These are phyloP conservation scores for Lactarius tabidus DNA, from an alignment of 768 basidiomycete species.

Conservation along the genomic window DNA sequence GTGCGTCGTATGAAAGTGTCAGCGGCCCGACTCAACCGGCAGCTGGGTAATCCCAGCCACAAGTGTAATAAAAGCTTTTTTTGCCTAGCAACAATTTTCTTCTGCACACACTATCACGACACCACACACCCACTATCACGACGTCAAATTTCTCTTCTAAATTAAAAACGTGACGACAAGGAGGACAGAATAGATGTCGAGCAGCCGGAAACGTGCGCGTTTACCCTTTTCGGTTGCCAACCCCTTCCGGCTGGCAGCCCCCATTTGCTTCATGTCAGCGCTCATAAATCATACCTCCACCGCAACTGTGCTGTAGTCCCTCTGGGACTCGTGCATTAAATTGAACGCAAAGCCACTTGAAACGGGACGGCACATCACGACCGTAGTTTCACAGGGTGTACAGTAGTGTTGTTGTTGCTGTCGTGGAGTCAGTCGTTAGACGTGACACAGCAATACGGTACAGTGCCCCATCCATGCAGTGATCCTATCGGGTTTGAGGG, in stretches of 20 bases:
- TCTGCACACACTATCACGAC: not conserved
- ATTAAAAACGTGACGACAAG: not conserved
- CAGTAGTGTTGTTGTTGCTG: not conserved
- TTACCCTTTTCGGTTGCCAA: constrained; percentile 17
- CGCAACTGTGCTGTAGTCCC: constrained; percentile 1
- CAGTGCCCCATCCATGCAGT: constrained; percentile 5
- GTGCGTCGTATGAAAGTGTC: not conserved
- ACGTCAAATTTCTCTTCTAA: not conserved
- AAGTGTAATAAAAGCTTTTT: not conserved
- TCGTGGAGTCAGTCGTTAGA: not conserved
- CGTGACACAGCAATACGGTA: constrained; percentile 8
- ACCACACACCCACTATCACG: not conserved
- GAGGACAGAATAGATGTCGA: not conserved
- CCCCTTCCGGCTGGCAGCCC: not conserved
- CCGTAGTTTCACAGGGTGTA: not conserved
- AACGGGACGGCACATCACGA: constrained; percentile 1
- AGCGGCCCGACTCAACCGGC: not conserved
- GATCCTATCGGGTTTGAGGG: not conserved
- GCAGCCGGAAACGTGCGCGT: constrained; percentile 7
- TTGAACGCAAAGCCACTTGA: not conserved
- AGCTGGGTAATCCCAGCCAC: no score
- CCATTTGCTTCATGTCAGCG: constrained; percentile 14
- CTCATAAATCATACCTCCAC: constrained; percentile 6
- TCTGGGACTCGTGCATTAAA: not conserved
- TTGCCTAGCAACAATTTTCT: not conserved